A percentile compares a stretch with the other conserved stretches of the same genome.
Evolutionary conservation across 225 moss, liverwort and hornwort species (phyloP).

Genomic region (Climacium dendroides): DNA sequence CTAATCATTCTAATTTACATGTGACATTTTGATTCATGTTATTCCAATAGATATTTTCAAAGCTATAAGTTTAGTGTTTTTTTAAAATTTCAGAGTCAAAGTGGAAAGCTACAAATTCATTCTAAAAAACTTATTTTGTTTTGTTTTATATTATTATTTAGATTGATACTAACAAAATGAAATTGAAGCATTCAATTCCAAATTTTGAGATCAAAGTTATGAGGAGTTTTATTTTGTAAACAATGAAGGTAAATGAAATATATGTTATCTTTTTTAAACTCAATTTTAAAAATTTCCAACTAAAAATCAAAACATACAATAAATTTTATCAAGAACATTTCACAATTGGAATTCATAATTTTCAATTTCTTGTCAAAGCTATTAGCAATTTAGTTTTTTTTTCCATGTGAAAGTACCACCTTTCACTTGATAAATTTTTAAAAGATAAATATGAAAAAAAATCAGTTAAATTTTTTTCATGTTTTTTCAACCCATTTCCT

Average conservation of each 20-base stretch:
- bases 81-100: no score
- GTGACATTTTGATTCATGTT: background rate
- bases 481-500: background rate
- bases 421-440: no score
- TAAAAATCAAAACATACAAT: fast-evolving
- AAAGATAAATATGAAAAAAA: no score
- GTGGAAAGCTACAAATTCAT: no score
- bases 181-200: background rate
- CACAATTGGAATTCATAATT: no score
- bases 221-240: background rate
- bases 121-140: no score
- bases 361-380: no score
- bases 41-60: background rate
- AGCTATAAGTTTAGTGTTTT: no score
- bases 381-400: no score
- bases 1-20: background rate
- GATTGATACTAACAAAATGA: background rate
- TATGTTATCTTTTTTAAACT: background rate
- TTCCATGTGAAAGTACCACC: no score
- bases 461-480: background rate
- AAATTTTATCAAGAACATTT: background rate
- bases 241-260: fast-evolving
- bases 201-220: no score
- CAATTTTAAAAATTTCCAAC: background rate
- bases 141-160: background rate